Base-by-base conservation (phyloP, 1,284 basidiomycete species). In the Puccinia coronata region DNA sequence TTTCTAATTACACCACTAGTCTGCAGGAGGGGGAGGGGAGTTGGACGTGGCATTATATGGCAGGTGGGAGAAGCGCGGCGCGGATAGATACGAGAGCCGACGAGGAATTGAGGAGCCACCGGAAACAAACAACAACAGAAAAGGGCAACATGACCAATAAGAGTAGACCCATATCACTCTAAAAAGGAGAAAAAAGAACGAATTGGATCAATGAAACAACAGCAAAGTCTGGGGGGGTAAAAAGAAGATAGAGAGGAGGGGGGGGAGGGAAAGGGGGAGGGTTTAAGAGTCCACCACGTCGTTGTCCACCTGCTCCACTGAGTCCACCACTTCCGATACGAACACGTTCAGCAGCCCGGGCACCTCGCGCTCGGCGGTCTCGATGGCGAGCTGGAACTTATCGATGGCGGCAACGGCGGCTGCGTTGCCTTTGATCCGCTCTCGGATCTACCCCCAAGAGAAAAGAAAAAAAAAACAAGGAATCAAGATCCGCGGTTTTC, bases 311-410 rank as follows among this genome's bases (percentile, higher is more conserved):
- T 92, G 92, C 85, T 93, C 92, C n/a, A 93, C 92, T n/a, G 92
- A 93, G 85, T 94, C 92, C 31, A 93, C 92, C 82, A 93, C 93
- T 87, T 93, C 92, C 85, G 92, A 92, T 80, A 94, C 91, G 63
- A 94, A 88, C 85, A 93, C 92, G 87, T 92, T 87, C 28, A 92
- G 92, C 57, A 94, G 91, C 28, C 92, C 92, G 47, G 92, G 92
- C 83, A 94, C 94, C 39, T 67, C 74, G 20, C 78, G 70, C 87
- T 98, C 95, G 3, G 95, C 94, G 36, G 95, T 93, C 59, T 93
- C 93, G 85, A 97, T 96, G 2, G 95, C 95, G 69, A 92, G 89
- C 84, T 95, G 92, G 18, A 97, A 88, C 69, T 92, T 90, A 82
- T 92, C 92, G 73, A 98, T 89, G 16, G 93, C 92, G 39, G 92